These are phyloP conservation scores for Talaromyces sp. DNA, from an alignment of 2,329 filamentous ascomycete species.

Conservation along the genomic window DNA sequence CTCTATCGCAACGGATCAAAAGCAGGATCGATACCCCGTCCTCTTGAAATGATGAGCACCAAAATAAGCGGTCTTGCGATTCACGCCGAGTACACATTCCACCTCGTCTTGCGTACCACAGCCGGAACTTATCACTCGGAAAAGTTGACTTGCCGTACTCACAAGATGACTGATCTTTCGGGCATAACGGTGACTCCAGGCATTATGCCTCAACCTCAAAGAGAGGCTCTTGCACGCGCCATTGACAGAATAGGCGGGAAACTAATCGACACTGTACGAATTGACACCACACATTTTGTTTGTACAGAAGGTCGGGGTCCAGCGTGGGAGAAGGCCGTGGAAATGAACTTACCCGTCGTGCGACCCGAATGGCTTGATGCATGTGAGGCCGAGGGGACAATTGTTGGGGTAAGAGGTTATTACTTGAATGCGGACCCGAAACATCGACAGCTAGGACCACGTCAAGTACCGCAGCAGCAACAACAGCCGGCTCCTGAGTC, in stretches of 20 bases:
- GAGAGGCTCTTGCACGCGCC: conserved; percentile 69
- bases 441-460: conserved; percentile 49
- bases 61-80: conserved; percentile 97
- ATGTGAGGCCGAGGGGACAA: conserved; percentile 88
- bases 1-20: conserved; percentile 96
- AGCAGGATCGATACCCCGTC: conserved; percentile 88
- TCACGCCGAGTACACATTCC: conserved; percentile 93
- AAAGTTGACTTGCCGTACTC: conserved; percentile 79
- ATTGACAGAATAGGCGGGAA: conserved; percentile 89
- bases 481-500: conserved; percentile 23
- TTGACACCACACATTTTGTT: conserved; percentile 98
- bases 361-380: conserved; percentile 95
- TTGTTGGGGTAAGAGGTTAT: conserved; percentile 91
- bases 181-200: conserved; percentile 94
- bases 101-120: conserved; percentile 83
- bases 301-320: conserved; percentile 88
- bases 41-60: conserved; percentile 82
- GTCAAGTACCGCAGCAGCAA: conserved; percentile 32
- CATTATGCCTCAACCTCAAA: conserved; percentile 68
- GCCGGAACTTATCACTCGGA: conserved; percentile 85
- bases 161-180: conserved; percentile 97
- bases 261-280: conserved; percentile 82
- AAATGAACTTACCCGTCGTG: conserved; percentile 97
- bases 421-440: conserved; percentile 84
- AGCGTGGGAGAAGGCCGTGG: conserved; percentile 92